Evolutionary conservation across 78 protist genomes (phyloP), one percentile per base, ranked within the genome.

Genomic region (Pigoraptor vietnamica): DNA sequence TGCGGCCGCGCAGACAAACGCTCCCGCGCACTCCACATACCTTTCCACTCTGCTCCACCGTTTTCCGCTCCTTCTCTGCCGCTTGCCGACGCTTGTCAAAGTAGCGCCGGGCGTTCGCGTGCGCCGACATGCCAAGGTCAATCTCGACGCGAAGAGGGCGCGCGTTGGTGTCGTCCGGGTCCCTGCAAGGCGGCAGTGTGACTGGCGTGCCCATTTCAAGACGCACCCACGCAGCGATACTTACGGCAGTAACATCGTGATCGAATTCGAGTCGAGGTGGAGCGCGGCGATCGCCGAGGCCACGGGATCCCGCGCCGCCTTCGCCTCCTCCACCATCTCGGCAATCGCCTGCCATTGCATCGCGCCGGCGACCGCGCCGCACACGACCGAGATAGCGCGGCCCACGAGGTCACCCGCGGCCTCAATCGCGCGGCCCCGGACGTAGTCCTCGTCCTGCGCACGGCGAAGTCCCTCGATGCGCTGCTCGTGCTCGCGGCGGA

Each of bases 271-370:
- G 32, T 94, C 97, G 9, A 97, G 90, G 29, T 95, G 89, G 36
- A 97, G 83, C 33, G 40, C 92, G 67, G 96, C 94, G n/a, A 97
- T 97, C 37, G 39, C 82, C n/a, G 23, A 36, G 0, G 98, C 98
- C 1, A 95, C 93, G 24, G 97, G 96, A 35, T 96, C 90, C 81
- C 86, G 32, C 87, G 92, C 48, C 88, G 91, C 90, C 87, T 93
- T 81, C 81, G 82, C 91, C 56, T 82, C 94, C 24, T 86, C 88
- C 91, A 92, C 88, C 39, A 87, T 19, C 21, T 0, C 84, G 93
- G 1, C 29, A 1, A 98, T 94, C 86, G 92, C 93, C 1, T n/a
- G n/a, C 99, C 99, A 98, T 33, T 92, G 89, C 93, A 97, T 87
- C 14, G 95, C 95, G 2, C 39, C 29, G 1, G 92, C 96, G 1